Evolutionary conservation across 352 stramenopile species (phyloP).

Genomic region (Globisporangium irregulare): DNA sequence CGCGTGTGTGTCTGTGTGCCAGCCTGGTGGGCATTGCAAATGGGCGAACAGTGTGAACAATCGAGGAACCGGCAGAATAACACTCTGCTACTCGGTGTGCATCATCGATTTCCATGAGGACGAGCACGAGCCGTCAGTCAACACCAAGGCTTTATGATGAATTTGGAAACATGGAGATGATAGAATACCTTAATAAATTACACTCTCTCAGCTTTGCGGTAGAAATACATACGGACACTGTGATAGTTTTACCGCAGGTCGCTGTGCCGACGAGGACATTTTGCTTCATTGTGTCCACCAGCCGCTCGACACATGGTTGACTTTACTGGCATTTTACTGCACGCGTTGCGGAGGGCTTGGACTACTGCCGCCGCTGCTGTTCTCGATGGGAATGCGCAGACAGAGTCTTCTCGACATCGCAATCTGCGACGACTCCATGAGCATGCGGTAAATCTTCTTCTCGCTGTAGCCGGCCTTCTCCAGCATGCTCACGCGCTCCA

Average conservation of each 20-base stretch:
- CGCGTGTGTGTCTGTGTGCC: no score
- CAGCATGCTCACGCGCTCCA: constrained; percentile 28
- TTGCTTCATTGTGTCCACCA: neutral
- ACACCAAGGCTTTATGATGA: no score
- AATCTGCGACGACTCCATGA: constrained; percentile 59
- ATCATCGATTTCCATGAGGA: no score
- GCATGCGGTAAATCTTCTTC: constrained; percentile 48
- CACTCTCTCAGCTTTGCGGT: neutral
- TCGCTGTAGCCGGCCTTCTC: constrained; percentile 36
- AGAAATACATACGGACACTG: neutral
- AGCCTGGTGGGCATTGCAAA: no score
- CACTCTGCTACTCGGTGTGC: no score
- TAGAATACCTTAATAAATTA: neutral
- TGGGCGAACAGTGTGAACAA: no score
- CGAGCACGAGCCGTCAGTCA: no score
- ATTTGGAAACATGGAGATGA: no score
- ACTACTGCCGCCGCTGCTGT: neutral
- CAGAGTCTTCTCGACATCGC: constrained; percentile 41
- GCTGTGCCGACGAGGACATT: neutral
- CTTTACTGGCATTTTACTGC: neutral
- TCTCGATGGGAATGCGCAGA: constrained; percentile 3
- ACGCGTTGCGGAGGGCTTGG: neutral
- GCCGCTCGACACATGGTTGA: neutral
- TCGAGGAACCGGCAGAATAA: no score
- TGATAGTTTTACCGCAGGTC: no score